Conservation (phyloP, 2,329 filamentous ascomycete genomes). For the Exserohilum rostratum region DNA sequence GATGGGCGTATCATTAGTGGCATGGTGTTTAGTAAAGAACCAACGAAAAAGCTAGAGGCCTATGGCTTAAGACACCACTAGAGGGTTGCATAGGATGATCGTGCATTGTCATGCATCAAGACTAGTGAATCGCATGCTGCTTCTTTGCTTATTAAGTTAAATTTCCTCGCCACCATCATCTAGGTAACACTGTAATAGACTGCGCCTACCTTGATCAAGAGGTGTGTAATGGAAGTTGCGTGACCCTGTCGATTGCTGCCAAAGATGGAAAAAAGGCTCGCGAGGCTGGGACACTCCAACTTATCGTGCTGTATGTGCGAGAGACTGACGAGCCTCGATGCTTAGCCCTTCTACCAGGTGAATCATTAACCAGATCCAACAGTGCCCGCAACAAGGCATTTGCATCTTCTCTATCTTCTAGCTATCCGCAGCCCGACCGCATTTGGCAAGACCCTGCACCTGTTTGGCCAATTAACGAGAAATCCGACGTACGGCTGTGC, state of each 20-base stretch:
- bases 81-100: not conserved
- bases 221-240: not conserved
- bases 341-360: not conserved
- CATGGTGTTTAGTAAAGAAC: not conserved
- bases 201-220: not conserved
- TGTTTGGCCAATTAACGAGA: too few relatives aligned
- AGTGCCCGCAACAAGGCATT: not conserved
- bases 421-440: not conserved
- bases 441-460: not conserved
- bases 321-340: too few relatives aligned
- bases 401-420: not conserved
- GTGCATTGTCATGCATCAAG: not conserved
- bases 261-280: not conserved
- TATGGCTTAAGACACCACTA: not conserved
- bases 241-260: not conserved
- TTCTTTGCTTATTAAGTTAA: not conserved
- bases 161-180: not conserved
- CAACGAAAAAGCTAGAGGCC: not conserved
- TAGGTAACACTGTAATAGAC: not conserved
- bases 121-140: not conserved
- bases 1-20: not conserved
- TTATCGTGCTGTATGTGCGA: too few relatives aligned
- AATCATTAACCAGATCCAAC: not conserved
- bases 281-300: not conserved
- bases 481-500: too few relatives aligned